Evolutionary conservation across 176 grass and related monocot species (phyloP).

Genomic region (Rhynchospora breviuscula): DNA sequence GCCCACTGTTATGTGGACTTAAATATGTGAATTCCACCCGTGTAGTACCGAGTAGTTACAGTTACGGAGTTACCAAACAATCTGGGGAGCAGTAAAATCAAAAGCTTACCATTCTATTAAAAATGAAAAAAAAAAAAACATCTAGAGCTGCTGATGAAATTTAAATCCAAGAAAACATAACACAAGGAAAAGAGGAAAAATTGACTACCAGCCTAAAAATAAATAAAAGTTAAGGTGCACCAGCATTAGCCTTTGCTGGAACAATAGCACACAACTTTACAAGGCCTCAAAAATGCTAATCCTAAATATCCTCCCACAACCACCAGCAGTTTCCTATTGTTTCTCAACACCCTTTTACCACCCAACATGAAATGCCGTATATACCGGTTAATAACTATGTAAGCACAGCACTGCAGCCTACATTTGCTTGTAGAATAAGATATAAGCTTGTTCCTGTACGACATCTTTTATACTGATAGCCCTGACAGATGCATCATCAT

Average conservation of each 20-base stretch:
- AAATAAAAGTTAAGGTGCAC: background rate
- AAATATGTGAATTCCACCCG: no score
- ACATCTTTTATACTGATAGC: constrained; percentile 42
- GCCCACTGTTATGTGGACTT: no score
- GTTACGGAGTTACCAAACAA: no score
- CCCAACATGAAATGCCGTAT: background rate
- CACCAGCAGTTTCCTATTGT: background rate
- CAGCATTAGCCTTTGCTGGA: background rate
- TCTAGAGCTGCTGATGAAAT: background rate
- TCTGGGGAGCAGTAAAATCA: background rate
- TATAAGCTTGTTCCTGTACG: constrained; percentile 74
- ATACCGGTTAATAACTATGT: background rate
- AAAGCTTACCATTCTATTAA: background rate
- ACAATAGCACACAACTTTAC: constrained; percentile 24
- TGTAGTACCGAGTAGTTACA: no score
- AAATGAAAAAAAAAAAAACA: background rate
- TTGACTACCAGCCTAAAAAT: constrained; percentile 7
- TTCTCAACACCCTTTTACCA: constrained; percentile 1
- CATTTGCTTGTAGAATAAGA: constrained; percentile 87
- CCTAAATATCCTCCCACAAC: constrained; percentile 1
- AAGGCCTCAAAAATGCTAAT: constrained; percentile 2
- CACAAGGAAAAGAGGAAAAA: background rate
- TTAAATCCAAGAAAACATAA: background rate
- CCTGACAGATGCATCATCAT: constrained; percentile 49
- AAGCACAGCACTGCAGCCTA: constrained; percentile 13